A percentile compares a stretch with the other conserved stretches of the same genome.
Evolutionary conservation across 306 rosid species (phyloP).

Genomic region (Rosa rugosa): DNA sequence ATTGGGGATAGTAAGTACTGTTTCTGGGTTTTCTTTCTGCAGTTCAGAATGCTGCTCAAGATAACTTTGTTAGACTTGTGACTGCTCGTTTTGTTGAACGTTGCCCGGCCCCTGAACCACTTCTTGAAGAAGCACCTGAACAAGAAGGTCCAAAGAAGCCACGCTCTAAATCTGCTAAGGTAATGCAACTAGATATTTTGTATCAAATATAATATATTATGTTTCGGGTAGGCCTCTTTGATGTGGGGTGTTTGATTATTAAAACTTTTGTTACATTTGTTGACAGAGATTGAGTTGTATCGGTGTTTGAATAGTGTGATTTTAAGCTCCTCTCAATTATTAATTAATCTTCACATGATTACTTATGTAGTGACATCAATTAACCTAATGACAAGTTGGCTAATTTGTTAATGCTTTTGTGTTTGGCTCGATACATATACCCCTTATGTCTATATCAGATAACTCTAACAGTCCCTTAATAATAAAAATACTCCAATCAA

Average conservation of each 20-base stretch:
- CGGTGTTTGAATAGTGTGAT: too few species aligned
- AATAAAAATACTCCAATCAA: too few species aligned
- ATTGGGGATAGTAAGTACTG: background rate
- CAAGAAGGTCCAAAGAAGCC: constrained; percentile 51
- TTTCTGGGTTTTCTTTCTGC: constrained; percentile 35
- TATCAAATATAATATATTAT: constrained; percentile 15
- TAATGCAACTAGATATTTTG: constrained; percentile 28
- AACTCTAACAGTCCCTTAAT: too few species aligned
- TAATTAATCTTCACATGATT: too few species aligned
- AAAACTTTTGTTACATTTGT: constrained; percentile 6
- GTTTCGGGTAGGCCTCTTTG: background rate
- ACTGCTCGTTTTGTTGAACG: constrained; percentile 58
- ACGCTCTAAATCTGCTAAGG: constrained; percentile 75
- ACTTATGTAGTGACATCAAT: too few species aligned
- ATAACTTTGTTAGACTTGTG: constrained; percentile 63
- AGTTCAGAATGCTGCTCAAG: constrained; percentile 45
- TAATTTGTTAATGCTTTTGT: too few species aligned
- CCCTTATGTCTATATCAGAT: too few species aligned
- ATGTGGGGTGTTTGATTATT: background rate
- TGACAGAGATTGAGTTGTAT: background rate
- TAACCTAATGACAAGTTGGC: too few species aligned
- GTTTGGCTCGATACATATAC: background rate
- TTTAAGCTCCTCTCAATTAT: too few species aligned
- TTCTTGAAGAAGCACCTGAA: constrained; percentile 41
- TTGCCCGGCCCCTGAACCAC: constrained; percentile 74